phyloP scores from a whole-genome alignment of 2,329 filamentous ascomycete genomes.

The Fusarium continuum region DNA sequence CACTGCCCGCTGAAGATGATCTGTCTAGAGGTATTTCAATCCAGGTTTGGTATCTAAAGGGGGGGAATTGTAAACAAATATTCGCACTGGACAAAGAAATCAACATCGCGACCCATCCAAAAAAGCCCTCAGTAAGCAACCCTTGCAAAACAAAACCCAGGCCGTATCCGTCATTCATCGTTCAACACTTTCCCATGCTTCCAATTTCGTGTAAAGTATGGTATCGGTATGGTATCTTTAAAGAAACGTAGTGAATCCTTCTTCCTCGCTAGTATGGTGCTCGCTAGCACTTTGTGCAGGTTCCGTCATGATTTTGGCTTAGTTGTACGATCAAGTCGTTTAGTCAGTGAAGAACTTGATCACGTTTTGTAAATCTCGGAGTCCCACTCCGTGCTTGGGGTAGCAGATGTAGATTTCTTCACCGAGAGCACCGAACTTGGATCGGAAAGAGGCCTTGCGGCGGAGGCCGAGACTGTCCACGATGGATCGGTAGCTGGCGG shows the following conservation, averaged over 20 bases:
- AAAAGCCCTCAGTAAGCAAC: neutral
- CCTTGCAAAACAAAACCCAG: slow-evolving; percentile 1
- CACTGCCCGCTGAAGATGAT: slow-evolving; percentile 19
- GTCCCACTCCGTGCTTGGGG: slow-evolving; percentile 83
- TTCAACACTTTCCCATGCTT: slow-evolving; percentile 2
- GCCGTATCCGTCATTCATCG: slow-evolving; percentile 16
- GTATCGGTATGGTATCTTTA: slow-evolving; percentile 30
- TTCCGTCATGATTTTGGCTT: neutral
- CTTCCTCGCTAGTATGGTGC: slow-evolving; percentile 3
- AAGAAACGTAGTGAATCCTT: slow-evolving; percentile 7
- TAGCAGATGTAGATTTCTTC: slow-evolving; percentile 92
- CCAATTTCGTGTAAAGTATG: slow-evolving; percentile 17
- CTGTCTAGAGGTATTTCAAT: slow-evolving; percentile 35
- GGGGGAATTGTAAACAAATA: slow-evolving; percentile 29
- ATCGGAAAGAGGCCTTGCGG: slow-evolving; percentile 87
- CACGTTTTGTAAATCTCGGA: slow-evolving; percentile 84
- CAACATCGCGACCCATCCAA: slow-evolving; percentile 13
- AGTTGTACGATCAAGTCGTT: neutral
- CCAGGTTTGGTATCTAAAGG: slow-evolving; percentile 37
- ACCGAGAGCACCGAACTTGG: slow-evolving; percentile 86
- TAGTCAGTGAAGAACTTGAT: slow-evolving; percentile 89
- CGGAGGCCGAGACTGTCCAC: slow-evolving; percentile 84
- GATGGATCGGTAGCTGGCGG: slow-evolving; percentile 83
- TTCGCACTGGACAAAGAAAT: slow-evolving; percentile 15
- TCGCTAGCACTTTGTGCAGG: neutral